phyloP scores from a whole-genome alignment of 2,329 filamentous ascomycete genomes.

The Colletotrichum camelliae region DNA sequence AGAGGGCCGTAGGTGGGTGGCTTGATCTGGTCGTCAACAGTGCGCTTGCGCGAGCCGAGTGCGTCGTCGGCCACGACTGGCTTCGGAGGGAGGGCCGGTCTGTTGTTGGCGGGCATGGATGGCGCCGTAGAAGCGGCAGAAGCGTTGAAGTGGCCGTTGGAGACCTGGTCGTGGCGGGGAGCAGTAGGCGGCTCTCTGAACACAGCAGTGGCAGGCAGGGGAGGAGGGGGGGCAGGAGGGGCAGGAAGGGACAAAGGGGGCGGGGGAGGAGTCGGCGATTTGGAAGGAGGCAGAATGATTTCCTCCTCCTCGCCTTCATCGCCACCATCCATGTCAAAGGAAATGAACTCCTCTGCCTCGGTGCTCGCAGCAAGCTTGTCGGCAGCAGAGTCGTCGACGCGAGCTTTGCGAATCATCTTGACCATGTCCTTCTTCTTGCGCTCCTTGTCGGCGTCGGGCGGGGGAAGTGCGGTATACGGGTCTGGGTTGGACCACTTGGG shows the following conservation, averaged over 20 bases:
- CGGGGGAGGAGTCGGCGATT: conserved; percentile 9
- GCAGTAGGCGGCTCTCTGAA: background rate
- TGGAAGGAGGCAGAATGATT: conserved; percentile 18
- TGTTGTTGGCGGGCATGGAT: conserved; percentile 24
- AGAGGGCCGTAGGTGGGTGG: conserved; percentile 56
- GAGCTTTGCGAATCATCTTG: conserved; percentile 88
- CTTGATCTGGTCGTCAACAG: conserved; percentile 71
- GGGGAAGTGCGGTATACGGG: conserved; percentile 87
- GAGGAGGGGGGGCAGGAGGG: background rate
- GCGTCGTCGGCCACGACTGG: conserved; percentile 38
- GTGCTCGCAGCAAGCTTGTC: conserved; percentile 57
- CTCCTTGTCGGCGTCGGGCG: conserved; percentile 69
- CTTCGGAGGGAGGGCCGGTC: conserved; percentile 26
- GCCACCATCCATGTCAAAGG: conserved; percentile 70
- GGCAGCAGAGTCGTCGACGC: conserved; percentile 59
- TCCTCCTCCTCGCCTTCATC: conserved; percentile 48
- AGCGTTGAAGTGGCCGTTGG: conserved; percentile 13
- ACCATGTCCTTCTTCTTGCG: conserved; percentile 87
- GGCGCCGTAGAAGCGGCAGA: conserved; percentile 23
- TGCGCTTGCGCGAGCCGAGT: conserved; percentile 77
- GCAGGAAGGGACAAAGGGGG: conserved; percentile 8
- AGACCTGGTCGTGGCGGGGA: background rate
- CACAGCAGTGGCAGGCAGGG: background rate
- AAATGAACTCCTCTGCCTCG: conserved; percentile 85
- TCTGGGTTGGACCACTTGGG: conserved; percentile 97